These are phyloP conservation scores for Hyphopichia wangnamkhiaoensis DNA, from an alignment of 1,139 yeast genomes.

Conservation along the genomic window DNA sequence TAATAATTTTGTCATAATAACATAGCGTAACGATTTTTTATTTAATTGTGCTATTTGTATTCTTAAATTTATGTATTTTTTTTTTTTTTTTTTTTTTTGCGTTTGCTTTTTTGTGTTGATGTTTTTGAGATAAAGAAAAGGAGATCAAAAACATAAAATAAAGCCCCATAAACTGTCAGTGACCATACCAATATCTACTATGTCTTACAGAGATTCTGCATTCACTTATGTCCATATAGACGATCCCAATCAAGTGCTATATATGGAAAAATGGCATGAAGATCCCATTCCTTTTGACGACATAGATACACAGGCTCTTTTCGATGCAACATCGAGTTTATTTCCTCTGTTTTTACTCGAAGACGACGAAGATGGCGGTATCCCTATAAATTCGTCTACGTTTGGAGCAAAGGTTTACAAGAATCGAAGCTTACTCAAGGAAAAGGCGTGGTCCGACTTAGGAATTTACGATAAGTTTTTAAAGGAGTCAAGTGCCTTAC, in stretches of 20 bases:
- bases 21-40: background rate
- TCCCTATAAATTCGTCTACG: slow-evolving; percentile 37
- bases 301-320: slow-evolving; percentile 38
- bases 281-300: slow-evolving; percentile 45
- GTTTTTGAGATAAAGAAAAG: too few relatives aligned
- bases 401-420: slow-evolving; percentile 43
- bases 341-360: slow-evolving; percentile 41
- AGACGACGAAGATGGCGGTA: slow-evolving; percentile 44
- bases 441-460: slow-evolving; percentile 39
- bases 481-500: slow-evolving; percentile 17
- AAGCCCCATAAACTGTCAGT: too few relatives aligned
- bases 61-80: background rate
- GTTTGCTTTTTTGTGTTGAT: background rate
- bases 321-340: slow-evolving; percentile 37
- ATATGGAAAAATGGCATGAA: slow-evolving; percentile 46
- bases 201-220: slow-evolving; percentile 28
- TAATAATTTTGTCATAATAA: background rate
- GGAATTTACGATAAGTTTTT: slow-evolving; percentile 33
- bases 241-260: slow-evolving; percentile 41
- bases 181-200: too few relatives aligned
- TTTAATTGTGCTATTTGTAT: background rate
- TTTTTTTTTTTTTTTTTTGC: too few relatives aligned
- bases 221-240: slow-evolving; percentile 40
- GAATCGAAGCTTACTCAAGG: slow-evolving; percentile 31
- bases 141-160: too few relatives aligned